These are phyloP conservation scores for sweet orange (Citrus sinensis) DNA, from an alignment of 345 rosid genomes.

Conservation along the genomic window DVS_A1.0 CM039161.1:21348001-21348500, in stretches of 20 bases:
- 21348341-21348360: not conserved
- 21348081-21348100: not conserved
- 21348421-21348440: too few relatives aligned
- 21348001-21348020: not conserved
- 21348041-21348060: not conserved
- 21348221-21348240: not conserved
- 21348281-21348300: not conserved
- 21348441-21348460: too few relatives aligned
- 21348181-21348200: not conserved
- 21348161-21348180: too few relatives aligned
- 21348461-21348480: too few relatives aligned
- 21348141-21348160: too few relatives aligned
- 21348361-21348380: not conserved
- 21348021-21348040: not conserved
- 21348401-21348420: too few relatives aligned
- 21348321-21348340: not conserved
- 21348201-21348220: not conserved
- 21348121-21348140: not conserved
- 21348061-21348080: not conserved
- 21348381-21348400: not conserved
- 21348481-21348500: too few relatives aligned
- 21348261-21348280: not conserved
- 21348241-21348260: too few relatives aligned
- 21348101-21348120: not conserved
- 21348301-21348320: not conserved